Conservation (phyloP, 345 rosid species). For the Corchorus olitorius region DNA sequence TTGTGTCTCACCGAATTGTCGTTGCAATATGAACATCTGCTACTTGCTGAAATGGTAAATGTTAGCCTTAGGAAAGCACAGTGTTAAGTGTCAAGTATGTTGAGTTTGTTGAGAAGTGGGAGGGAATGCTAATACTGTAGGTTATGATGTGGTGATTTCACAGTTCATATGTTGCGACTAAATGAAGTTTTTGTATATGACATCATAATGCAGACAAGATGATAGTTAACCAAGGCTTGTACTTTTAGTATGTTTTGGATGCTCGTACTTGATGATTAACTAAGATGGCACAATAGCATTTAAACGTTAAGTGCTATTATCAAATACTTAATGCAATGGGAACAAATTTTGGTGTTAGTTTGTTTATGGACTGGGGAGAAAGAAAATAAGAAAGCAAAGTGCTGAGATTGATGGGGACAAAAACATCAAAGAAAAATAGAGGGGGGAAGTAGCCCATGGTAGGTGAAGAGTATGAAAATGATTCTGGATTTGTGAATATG, state of each 20-base stretch:
- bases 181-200: background rate
- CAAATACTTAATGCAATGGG: background rate
- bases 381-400: too few relatives aligned
- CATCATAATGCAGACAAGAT: background rate
- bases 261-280: background rate
- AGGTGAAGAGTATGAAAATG: background rate
- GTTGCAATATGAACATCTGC: background rate
- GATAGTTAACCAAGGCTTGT: background rate
- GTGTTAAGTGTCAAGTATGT: background rate
- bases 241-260: background rate
- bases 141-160: background rate
- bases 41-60: background rate
- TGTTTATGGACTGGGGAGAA: too few relatives aligned
- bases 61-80: background rate
- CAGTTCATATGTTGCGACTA: conserved; percentile 7
- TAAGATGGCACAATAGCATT: background rate
- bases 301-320: background rate
- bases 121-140: background rate
- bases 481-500: background rate
- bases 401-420: background rate
- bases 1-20: background rate
- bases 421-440: background rate
- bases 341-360: background rate
- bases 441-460: background rate
- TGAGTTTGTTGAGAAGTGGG: background rate